Base-by-base conservation (phyloP, 495 filamentous ascomycete genomes). In the Penicillium pulvis region DNA sequence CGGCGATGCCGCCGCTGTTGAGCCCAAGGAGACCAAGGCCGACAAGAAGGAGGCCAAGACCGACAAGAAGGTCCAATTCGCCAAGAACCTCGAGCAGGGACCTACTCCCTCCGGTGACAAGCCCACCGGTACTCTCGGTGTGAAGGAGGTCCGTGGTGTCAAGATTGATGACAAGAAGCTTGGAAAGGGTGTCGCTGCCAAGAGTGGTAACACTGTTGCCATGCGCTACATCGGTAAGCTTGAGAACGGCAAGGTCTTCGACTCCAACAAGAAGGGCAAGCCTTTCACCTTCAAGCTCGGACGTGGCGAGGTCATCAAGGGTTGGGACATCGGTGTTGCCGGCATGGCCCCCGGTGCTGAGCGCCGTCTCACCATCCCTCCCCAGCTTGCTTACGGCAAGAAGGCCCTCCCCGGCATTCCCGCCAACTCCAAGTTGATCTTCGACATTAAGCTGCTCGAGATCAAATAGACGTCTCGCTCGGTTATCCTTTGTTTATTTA, bases 151-250 rank as follows among this genome's bases (percentile, higher is more conserved):
- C 51, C 80, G 92, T 61, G 94, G 91, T 51, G 90, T 99, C 48
- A 96, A 86, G 60, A 83, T 98, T 59, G 94, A 97, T 63, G 94
- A 99, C 78, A 92, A 92, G 75, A 98, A 96, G 82, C 68, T 90
- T 48, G 94, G 94, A 51, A 84, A 81, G 51, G 94, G 94, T 57
- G 82, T 84, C 57, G 83, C 83, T 53, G 91, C 87, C 51, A 97
- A 96, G 86, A 84, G 83, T 60, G 92, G 94, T 50, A 87, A 91
- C 81, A 86, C 82, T 59, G 86, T 99, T 43, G 84, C 90, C 62
- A 90, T 99, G 86, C 86, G 94, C 60, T 99, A 99, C 77, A 97
- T 99, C 70, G 94, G 94, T 65, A 99, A 98, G 83, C 86, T 92
- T 57, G 83, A 85, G 68, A 86, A 93, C 72, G 90, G 91, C 74